Evolutionary conservation across 2,329 filamentous ascomycete species (phyloP), one percentile per base, ranked within the genome.

Genomic region (Ceratocystiopsis sp.): DNA sequence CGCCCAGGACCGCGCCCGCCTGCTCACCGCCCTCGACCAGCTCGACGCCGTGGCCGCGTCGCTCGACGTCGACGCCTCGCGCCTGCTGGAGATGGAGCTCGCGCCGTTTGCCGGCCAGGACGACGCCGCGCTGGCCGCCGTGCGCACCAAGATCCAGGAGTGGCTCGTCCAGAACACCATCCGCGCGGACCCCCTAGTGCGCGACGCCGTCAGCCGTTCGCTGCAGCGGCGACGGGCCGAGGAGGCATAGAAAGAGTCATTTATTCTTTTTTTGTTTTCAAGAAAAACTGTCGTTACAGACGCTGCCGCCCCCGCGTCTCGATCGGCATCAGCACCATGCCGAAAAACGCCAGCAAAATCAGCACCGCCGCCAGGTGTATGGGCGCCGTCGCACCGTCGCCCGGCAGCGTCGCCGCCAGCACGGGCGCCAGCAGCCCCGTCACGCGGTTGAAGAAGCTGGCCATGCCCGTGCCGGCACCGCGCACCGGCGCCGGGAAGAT

Each of bases 111-210:
- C 69, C 41, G 79, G 78, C n/a, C 80, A 93, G 54, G 63, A 70
- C 34, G 69, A 73, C 10, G 13, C 33, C 47, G 68, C 67, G n/a
- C 64, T 80, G 39, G 66, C 66, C 38, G 75, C 75, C 46, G 61
- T 93, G 54, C 72, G 77, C 48, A 69, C 70, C 36, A 82, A 80
- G 53, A 73, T 95, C 61, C 82, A 79, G 60, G 84, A 91, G 54
- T 93, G 85, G 71, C 65, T 96, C 51, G 77, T 95, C 41, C 78
- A 93, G 58, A 93, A 93, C 55, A 87, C 79, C 14, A 81, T 93
- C 46, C 71, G 76, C 50, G 75, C 73, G 40, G 83, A 89, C 59
- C 79, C 78, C 1, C 84, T 89, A 61, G 89, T 96, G 10, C 72
- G 78, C 51, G 79, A 84, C 58, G 86, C 86, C 1, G 68, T 94